phyloP scores from a whole-genome alignment of 2,329 filamentous ascomycete genomes.

The Fusarium albosuccineum region DNA sequence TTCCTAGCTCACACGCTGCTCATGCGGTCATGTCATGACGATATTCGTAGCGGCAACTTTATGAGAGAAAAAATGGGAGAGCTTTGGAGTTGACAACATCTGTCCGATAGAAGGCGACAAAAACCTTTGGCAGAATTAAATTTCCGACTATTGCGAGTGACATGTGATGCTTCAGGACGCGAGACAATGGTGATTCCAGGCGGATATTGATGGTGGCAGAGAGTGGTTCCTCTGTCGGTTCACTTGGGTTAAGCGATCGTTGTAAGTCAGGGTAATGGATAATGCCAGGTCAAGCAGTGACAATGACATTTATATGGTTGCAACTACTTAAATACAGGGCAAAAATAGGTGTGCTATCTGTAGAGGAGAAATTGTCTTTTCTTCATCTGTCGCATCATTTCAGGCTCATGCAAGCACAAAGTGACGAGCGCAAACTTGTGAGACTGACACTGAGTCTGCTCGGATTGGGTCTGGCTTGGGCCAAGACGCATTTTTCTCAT shows the following conservation, averaged over 20 bases:
- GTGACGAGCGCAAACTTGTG: conserved; percentile 9
- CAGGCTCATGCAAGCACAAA: conserved; percentile 4
- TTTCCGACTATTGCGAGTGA: neutral
- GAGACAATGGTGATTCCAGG: too few species aligned
- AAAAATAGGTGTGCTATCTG: neutral
- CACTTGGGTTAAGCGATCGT: neutral
- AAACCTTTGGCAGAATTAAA: conserved; percentile 25
- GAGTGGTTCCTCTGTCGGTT: neutral
- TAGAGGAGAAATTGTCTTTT: neutral
- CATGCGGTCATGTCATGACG: conserved; percentile 46
- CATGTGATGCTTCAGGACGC: neutral
- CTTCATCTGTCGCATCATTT: neutral
- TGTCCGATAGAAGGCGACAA: conserved; percentile 54
- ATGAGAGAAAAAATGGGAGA: conserved; percentile 53
- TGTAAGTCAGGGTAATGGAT: neutral
- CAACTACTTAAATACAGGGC: too few species aligned
- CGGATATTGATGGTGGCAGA: too few species aligned
- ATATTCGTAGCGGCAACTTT: conserved; percentile 50
- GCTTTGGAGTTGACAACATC: conserved; percentile 48
- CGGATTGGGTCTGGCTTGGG: conserved; percentile 9
- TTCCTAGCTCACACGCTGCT: conserved; percentile 52
- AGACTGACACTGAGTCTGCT: neutral
- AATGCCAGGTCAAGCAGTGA: too few species aligned
- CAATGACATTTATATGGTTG: neutral
- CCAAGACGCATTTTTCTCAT: conserved; percentile 27